Evolutionary conservation across 768 basidiomycete genomes (phyloP), one percentile per base, ranked within the genome.

Genomic region (Panaeolus papilionaceus): DNA sequence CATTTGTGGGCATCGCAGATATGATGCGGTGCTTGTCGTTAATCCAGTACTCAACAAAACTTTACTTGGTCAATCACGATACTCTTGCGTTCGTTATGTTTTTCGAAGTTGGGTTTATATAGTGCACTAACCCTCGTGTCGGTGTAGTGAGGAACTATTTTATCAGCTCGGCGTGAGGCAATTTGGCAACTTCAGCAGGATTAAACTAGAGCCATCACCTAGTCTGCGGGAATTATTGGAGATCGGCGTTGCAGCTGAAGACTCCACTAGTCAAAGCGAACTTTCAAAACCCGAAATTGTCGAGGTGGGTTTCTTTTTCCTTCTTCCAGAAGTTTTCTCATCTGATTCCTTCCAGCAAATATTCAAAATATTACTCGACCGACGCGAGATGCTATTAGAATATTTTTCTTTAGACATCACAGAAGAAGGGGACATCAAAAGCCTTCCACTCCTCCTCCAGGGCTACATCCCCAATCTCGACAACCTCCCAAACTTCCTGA

Each of bases 141-240:
- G 26, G 39, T 68, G 3, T 44, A 98, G 96, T 0, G 95, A 98
- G 73, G 95, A 98, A 71, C 83, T 98, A 39, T 97, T 99, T 77
- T 98, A 98, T 78, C 98, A 99, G 74, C 85, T 99, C 7, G 94
- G 89, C 1, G 79, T 99, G 33, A 85, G 94, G 18, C 97, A 99
- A 76, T 99, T 99, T 73, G 94, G 96, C 1, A 86, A 92, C 68
- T 87, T 92, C 69, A 85, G 87, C 68, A 84, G 88, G 23, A 79
- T 98, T 63, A 90, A 89, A 69, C 83, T 99, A 2, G 90, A 96
- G 40, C 96, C 97, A 1, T 82, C 96, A 2, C 94, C 95, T 0
- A 80, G 88, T 0, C 75, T 99, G 16, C 85, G 84, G 2, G 85
- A 85, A 11, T 81, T 99, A 63, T 73, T 99, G 12, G 82, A 87